Percentiles rank a stretch among this genome's conserved stretches.
Evolutionary conservation across 202 grass and related monocot genomes (phyloP).

Genomic region (Panicum hallii): DNA sequence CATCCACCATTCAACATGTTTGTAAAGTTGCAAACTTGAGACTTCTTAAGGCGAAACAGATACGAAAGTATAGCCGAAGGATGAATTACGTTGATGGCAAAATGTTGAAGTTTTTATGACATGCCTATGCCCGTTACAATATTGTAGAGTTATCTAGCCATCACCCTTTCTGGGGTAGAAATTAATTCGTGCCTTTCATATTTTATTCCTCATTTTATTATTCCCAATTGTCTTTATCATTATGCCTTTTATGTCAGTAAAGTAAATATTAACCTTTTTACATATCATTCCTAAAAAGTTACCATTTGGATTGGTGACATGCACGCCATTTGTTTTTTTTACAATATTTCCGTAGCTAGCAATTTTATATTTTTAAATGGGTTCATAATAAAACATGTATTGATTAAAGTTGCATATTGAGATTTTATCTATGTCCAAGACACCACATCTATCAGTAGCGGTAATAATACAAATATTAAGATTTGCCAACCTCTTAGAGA

Average conservation of each 20-base stretch:
- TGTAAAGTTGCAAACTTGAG: background rate
- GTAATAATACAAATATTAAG: no score
- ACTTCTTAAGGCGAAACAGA: background rate
- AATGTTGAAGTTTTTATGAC: background rate
- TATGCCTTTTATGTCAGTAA: background rate
- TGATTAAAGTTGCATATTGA: no score
- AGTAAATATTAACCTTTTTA: background rate
- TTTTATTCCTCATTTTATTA: background rate
- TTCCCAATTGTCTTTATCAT: background rate
- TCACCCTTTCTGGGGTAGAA: background rate
- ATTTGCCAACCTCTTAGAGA: no score
- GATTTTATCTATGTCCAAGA: no score
- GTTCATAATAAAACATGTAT: no score
- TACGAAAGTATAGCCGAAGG: background rate
- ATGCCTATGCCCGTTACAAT: no score
- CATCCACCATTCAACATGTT: background rate
- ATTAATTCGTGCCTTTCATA: background rate
- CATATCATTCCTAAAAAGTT: background rate
- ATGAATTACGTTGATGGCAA: background rate
- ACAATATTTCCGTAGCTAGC: background rate
- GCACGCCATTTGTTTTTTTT: background rate
- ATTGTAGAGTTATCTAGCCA: background rate
- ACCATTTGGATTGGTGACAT: background rate
- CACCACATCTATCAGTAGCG: no score
- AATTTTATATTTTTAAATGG: background rate